Evolutionary conservation across 1,139 yeast species (phyloP).

Genomic region (Debaryomyces sp.): DNA sequence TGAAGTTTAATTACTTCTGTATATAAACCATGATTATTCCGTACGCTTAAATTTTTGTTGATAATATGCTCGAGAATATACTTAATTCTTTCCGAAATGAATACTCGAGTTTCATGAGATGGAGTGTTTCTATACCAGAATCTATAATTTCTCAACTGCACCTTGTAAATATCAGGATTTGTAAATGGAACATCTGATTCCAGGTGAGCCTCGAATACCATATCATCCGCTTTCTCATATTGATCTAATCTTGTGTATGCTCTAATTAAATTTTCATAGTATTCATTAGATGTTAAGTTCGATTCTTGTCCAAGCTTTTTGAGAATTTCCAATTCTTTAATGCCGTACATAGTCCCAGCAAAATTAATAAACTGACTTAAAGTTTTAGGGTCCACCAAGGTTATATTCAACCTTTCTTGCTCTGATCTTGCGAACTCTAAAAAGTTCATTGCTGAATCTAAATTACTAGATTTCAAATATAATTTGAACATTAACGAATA

Average conservation of each 20-base stretch:
- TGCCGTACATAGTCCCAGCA: constrained; percentile 26
- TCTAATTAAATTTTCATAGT: constrained; percentile 23
- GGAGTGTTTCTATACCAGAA: constrained; percentile 26
- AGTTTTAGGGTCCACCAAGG: constrained; percentile 22
- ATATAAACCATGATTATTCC: constrained; percentile 19
- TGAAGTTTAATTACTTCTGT: constrained; percentile 30
- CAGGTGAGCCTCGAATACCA: constrained; percentile 33
- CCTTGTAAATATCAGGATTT: constrained; percentile 28
- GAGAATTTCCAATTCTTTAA: constrained; percentile 26
- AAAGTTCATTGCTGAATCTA: constrained; percentile 41
- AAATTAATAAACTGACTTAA: constrained; percentile 21
- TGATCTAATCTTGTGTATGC: constrained; percentile 35
- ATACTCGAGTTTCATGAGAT: constrained; percentile 9
- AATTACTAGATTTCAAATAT: constrained; percentile 39
- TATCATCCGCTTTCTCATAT: constrained; percentile 35
- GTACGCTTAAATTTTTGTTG: constrained; percentile 8
- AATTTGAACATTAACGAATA: constrained; percentile 45
- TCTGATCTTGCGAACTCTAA: constrained; percentile 34
- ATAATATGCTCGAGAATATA: constrained; percentile 11
- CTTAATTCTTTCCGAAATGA: constrained; percentile 13
- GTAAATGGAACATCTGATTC: constrained; percentile 32
- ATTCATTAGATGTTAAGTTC: constrained; percentile 17
- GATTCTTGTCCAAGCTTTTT: constrained; percentile 21
- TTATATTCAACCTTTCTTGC: constrained; percentile 17
- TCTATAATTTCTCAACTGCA: constrained; percentile 35